These are phyloP conservation scores for Jatropha multifida DNA, from an alignment of 441 rosid genomes.

Conservation along the genomic window DNA sequence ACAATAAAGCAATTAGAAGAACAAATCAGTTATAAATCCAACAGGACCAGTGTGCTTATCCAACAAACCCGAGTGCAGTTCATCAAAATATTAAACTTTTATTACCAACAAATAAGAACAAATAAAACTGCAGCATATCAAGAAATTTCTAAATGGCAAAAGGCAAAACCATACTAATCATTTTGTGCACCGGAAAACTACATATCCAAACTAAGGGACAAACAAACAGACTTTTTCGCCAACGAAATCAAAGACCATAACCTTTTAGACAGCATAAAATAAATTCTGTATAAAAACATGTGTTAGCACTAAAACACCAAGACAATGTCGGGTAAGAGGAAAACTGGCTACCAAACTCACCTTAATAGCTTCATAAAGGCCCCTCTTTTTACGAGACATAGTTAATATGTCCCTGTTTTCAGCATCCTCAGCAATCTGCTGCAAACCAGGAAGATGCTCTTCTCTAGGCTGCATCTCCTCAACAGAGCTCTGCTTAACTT, in stretches of 20 bases:
- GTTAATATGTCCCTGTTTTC: constrained; percentile 35
- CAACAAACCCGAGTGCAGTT: not conserved
- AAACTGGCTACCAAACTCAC: constrained; percentile 31
- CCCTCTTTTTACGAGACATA: constrained; percentile 71
- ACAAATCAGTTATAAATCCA: not conserved
- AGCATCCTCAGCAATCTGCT: constrained; percentile 46
- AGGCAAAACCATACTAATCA: not conserved
- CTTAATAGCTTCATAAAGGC: constrained; percentile 63
- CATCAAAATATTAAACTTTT: not conserved
- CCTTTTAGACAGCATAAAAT: not conserved
- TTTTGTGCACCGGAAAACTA: not conserved
- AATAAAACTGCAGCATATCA: not conserved
- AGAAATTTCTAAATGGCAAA: too few species aligned
- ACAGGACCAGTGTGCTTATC: not conserved
- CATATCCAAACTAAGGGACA: not conserved
- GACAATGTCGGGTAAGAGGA: not conserved
- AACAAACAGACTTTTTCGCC: not conserved
- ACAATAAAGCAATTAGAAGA: not conserved
- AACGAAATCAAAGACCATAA: not conserved
- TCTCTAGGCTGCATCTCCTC: constrained; percentile 33
- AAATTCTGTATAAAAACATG: not conserved
- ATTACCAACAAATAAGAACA: not conserved
- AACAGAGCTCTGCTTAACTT: constrained; percentile 22
- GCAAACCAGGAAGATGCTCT: constrained; percentile 35
- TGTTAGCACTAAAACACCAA: not conserved